Evolutionary conservation across 2,329 filamentous ascomycete species (phyloP).

Genomic region (Didymella glomerata): DNA sequence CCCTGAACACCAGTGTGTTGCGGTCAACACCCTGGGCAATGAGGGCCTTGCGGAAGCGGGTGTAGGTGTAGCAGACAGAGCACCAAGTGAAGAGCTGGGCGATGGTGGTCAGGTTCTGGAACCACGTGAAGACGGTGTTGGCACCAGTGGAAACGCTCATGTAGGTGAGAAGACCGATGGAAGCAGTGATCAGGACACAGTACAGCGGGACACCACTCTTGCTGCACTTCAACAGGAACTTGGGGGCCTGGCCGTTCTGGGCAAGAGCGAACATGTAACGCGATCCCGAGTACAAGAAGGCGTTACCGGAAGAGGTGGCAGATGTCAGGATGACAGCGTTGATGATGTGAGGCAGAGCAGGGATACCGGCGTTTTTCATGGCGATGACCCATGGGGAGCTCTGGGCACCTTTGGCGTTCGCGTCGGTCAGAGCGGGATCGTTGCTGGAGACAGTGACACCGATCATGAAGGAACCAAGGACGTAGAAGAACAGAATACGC

Average conservation of each 20-base stretch:
- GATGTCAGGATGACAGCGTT: constrained; percentile 80
- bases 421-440: constrained; percentile 60
- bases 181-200: constrained; percentile 48
- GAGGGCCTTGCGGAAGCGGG: constrained; percentile 62
- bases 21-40: constrained; percentile 65
- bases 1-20: constrained; percentile 59
- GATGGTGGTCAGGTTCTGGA: constrained; percentile 72
- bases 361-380: constrained; percentile 71
- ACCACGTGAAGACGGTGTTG: constrained; percentile 69
- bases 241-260: constrained; percentile 62
- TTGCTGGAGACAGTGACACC: constrained; percentile 68
- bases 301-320: constrained; percentile 74
- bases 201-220: constrained; percentile 55
- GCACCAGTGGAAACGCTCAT: constrained; percentile 58
- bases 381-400: constrained; percentile 66
- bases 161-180: constrained; percentile 59
- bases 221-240: constrained; percentile 59
- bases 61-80: constrained; percentile 63
- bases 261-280: constrained; percentile 61
- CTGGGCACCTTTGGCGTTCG: constrained; percentile 47
- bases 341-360: constrained; percentile 73
- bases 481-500: constrained; percentile 66
- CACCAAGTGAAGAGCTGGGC: constrained; percentile 65
- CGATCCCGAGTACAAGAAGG: constrained; percentile 66
- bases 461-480: constrained; percentile 61